Percentiles rank a stretch among this genome's conserved stretches.
Conservation (phyloP, 208 protist species). For the Crithidia mellificae region DNA sequence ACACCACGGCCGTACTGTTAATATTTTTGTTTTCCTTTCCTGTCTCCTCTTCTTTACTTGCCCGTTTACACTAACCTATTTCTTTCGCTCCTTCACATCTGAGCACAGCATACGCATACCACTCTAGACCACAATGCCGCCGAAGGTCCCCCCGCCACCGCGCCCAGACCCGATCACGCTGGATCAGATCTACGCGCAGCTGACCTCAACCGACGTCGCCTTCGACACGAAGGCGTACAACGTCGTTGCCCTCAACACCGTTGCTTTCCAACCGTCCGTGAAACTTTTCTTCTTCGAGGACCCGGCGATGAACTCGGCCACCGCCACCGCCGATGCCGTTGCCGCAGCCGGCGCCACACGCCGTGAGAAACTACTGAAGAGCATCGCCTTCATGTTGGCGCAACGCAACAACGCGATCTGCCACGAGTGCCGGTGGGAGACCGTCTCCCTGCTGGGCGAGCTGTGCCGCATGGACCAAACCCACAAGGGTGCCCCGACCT, state of each 20-base stretch:
- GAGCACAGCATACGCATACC: too few species aligned
- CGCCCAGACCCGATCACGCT: conserved; percentile 82
- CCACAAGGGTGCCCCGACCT: conserved; percentile 30
- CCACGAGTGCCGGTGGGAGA: conserved; percentile 81
- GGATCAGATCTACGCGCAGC: conserved; percentile 70
- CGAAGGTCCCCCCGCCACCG: conserved; percentile 59
- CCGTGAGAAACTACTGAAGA: conserved; percentile 59
- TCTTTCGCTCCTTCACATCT: too few species aligned
- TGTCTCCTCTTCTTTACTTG: too few species aligned
- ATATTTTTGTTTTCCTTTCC: too few species aligned
- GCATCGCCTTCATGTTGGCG: conserved; percentile 73
- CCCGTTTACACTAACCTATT: too few species aligned
- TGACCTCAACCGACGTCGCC: conserved; percentile 43
- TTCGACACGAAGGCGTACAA: conserved; percentile 71
- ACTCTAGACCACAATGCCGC: conserved; percentile 30
- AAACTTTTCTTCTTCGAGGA: conserved; percentile 82
- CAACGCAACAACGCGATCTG: conserved; percentile 70
- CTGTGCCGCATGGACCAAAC: conserved; percentile 70
- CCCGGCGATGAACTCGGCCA: neutral
- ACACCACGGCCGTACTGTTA: too few species aligned
- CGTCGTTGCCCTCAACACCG: conserved; percentile 76
- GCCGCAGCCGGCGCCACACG: conserved; percentile 26
- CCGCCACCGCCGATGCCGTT: neutral
- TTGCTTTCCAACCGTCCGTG: conserved; percentile 81
- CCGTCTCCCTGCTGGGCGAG: conserved; percentile 76